Base-by-base conservation (phyloP, 2,329 filamentous ascomycete species). In the Trichoderma oligosporum region DNA sequence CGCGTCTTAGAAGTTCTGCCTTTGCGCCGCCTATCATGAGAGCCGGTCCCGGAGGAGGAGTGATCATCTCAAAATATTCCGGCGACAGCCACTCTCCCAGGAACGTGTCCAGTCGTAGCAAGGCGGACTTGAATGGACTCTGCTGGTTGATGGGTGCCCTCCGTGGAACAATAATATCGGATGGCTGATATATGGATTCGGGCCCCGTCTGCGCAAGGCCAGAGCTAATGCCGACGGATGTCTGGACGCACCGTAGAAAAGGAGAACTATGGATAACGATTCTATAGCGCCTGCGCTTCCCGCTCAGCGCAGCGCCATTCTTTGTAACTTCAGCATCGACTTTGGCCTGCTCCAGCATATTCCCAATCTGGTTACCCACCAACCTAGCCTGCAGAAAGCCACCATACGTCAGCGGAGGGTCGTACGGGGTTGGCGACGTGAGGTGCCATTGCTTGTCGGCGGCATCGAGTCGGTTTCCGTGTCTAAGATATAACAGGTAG, bases 381-480 rank as follows among this genome's bases (percentile, higher is more conserved):
- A 86, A 84, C 65, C 88, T 86, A 54, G 89, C 87, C 72, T 97
- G 94, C 12, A 87, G 83, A 88, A 94, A 97, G 62, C 94, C 94
- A 64, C 90, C 89, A 69, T 97, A 97, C 2, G 92, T 96, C 58
- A 99, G 80, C 48, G 94, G 94, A 63, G 94, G 90, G 64, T 99
- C 93, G 77, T 97, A 99, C 2, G 94, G 94, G 5, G 91, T 92
- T 1, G 92, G 89, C 5, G 94, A 96, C 27, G 89, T 88, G 55
- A 96, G 81, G 72, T 97, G 91, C 94, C 94, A 99, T 71, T 90
- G 85, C 70, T 92, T 91, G 78, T 99, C 92, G 61, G 92, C 91
- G 56, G 91, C 91, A 72, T 99, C 94, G 58, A 99, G 86, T 64
- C 94, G 88, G 66, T 92, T 89, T 68, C 94, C 94, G 73, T 99